Evolutionary conservation across 768 basidiomycete species (phyloP).

Genomic region (Leccinellum albellum): DNA sequence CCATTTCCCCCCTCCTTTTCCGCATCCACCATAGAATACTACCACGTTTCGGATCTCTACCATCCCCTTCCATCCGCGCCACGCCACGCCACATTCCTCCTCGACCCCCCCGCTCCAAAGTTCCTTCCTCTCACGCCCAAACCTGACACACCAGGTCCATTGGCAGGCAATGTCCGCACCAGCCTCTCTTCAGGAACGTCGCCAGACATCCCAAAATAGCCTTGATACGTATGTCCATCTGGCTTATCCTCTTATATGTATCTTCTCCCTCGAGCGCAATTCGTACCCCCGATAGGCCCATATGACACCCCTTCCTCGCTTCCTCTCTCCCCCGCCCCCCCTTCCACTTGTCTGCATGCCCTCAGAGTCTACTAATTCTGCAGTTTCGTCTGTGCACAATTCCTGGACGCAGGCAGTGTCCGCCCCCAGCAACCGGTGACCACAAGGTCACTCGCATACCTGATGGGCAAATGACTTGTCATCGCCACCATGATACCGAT

Average conservation of each 20-base stretch:
- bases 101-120: background rate
- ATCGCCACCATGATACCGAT: slow-evolving; percentile 27
- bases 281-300: background rate
- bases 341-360: background rate
- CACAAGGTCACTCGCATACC: slow-evolving; percentile 8
- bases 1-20: slow-evolving; percentile 12
- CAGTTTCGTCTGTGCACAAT: background rate
- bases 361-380: background rate
- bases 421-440: background rate
- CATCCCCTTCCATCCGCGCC: background rate
- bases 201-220: slow-evolving; percentile 16
- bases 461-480: slow-evolving; percentile 12
- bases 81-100: slow-evolving; percentile 3
- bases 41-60: slow-evolving; percentile 19
- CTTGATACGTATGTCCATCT: slow-evolving; percentile 10
- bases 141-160: slow-evolving; percentile 11
- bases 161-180: slow-evolving; percentile 6
- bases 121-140: slow-evolving; percentile 1
- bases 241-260: slow-evolving; percentile 11
- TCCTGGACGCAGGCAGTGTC: background rate
- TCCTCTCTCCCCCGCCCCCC: background rate
- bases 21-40: background rate
- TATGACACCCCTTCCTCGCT: background rate
- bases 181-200: slow-evolving; percentile 18
- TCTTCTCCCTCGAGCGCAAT: slow-evolving; percentile 1